These are phyloP conservation scores for Trichomonascaceae sp. DNA, from an alignment of 1,139 yeast species.

Conservation along the genomic window DNA sequence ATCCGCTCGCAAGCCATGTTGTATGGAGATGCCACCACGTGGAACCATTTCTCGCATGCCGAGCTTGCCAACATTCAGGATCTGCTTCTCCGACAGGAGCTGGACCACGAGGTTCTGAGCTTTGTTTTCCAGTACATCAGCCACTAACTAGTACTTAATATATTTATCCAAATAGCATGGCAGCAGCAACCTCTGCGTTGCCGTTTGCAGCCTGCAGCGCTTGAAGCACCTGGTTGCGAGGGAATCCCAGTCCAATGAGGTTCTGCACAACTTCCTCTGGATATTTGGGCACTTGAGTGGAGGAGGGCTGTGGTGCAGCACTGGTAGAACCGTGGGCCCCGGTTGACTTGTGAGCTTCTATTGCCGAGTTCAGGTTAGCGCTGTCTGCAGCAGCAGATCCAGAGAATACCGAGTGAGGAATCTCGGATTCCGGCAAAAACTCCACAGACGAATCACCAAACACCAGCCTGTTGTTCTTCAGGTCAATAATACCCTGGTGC, in stretches of 20 bases:
- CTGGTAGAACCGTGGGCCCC: neutral
- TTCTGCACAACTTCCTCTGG: slow-evolving; percentile 37
- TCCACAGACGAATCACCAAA: slow-evolving; percentile 61
- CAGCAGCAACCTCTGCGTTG: slow-evolving; percentile 76
- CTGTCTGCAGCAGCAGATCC: slow-evolving; percentile 4
- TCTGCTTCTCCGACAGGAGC: slow-evolving; percentile 60
- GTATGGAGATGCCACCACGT: slow-evolving; percentile 94
- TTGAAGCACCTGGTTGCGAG: slow-evolving; percentile 43
- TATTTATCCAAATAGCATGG: slow-evolving; percentile 40
- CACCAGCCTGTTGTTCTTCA: slow-evolving; percentile 49
- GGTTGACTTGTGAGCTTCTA: neutral
- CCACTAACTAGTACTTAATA: too few relatives aligned
- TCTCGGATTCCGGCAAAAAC: slow-evolving; percentile 63
- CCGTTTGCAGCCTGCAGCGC: slow-evolving; percentile 63
- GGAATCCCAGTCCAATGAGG: slow-evolving; percentile 58
- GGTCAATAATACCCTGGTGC: slow-evolving; percentile 73
- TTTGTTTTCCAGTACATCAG: slow-evolving; percentile 91
- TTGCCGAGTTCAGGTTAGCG: neutral
- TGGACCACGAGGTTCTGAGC: slow-evolving; percentile 53
- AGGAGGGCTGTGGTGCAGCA: neutral
- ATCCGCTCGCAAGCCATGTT: slow-evolving; percentile 73
- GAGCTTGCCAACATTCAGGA: slow-evolving; percentile 60
- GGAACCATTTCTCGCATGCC: slow-evolving; percentile 77
- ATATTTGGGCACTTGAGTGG: neutral
- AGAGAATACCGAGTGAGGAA: slow-evolving; percentile 31